phyloP scores from a whole-genome alignment of 306 rosid species.

The Acacia confusa region DNA sequence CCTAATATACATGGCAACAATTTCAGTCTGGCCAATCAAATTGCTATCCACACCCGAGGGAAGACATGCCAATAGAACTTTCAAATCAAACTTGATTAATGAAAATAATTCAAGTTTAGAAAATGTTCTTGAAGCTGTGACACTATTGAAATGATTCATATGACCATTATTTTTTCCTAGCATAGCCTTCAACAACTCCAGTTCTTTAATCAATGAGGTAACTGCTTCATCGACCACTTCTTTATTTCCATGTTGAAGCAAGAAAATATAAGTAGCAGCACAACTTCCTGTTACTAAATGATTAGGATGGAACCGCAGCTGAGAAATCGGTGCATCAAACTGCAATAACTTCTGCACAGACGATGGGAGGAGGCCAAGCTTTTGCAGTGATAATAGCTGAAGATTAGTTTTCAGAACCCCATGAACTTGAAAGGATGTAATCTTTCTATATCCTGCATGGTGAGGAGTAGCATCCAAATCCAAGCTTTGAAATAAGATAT shows the following conservation, averaged over 20 bases:
- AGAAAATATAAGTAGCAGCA: constrained; percentile 86
- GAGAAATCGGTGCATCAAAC: constrained; percentile 73
- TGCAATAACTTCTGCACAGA: constrained; percentile 73
- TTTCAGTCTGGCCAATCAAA: constrained; percentile 56
- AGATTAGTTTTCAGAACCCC: constrained; percentile 94
- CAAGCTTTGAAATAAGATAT: constrained; percentile 77
- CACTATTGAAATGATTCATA: constrained; percentile 37
- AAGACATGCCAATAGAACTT: constrained; percentile 72
- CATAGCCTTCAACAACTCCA: constrained; percentile 65
- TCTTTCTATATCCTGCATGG: constrained; percentile 48
- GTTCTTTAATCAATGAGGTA: constrained; percentile 62
- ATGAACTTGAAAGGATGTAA: constrained; percentile 73
- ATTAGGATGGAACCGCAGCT: constrained; percentile 82
- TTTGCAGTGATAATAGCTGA: constrained; percentile 82
- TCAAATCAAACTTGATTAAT: constrained; percentile 76
- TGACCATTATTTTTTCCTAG: constrained; percentile 41
- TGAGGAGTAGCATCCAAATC: constrained; percentile 43
- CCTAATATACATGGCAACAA: constrained; percentile 49
- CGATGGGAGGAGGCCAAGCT: constrained; percentile 69
- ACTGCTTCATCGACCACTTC: constrained; percentile 82
- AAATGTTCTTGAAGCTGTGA: constrained; percentile 42
- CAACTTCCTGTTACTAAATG: constrained; percentile 81
- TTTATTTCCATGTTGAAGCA: constrained; percentile 84
- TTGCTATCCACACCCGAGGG: constrained; percentile 47
- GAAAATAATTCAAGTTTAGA: constrained; percentile 74